These are phyloP conservation scores for Cochliopodium minus DNA, from an alignment of 208 protist genomes.

Conservation along the genomic window DNA sequence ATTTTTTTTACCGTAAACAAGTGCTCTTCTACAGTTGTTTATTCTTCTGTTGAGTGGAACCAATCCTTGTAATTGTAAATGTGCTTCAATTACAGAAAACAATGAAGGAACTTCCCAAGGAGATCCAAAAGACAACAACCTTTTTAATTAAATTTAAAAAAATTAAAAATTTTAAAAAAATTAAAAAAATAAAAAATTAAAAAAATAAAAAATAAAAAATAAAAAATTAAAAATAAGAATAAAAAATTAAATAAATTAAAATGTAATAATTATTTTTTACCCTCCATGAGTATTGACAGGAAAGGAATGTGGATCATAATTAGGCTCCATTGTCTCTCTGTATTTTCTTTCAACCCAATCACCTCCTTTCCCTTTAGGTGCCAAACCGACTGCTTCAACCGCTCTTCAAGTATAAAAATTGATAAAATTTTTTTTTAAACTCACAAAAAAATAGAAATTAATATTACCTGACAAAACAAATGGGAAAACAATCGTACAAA, in stretches of 20 bases:
- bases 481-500: constrained; percentile 55
- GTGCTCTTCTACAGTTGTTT: constrained; percentile 33
- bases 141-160: too few relatives aligned
- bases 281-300: constrained; percentile 54
- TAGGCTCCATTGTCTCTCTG: constrained; percentile 21
- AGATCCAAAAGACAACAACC: constrained; percentile 46
- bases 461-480: constrained; percentile 54
- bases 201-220: too few relatives aligned
- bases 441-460: too few relatives aligned
- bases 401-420: too few relatives aligned
- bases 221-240: too few relatives aligned
- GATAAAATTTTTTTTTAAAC: too few relatives aligned
- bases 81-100: constrained; percentile 47
- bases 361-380: constrained; percentile 37
- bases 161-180: too few relatives aligned
- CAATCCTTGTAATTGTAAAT: constrained; percentile 32
- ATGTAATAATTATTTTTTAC: too few relatives aligned
- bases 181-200: too few relatives aligned
- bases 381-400: constrained; percentile 40
- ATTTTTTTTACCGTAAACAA: too few relatives aligned
- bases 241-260: too few relatives aligned
- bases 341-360: constrained; percentile 37
- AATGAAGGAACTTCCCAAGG: constrained; percentile 52
- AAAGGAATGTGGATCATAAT: constrained; percentile 24
- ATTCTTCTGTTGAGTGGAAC: constrained; percentile 35